Evolutionary conservation across 208 protist genomes (phyloP).

Genomic region (Balamuthia mandrillaris): DNA sequence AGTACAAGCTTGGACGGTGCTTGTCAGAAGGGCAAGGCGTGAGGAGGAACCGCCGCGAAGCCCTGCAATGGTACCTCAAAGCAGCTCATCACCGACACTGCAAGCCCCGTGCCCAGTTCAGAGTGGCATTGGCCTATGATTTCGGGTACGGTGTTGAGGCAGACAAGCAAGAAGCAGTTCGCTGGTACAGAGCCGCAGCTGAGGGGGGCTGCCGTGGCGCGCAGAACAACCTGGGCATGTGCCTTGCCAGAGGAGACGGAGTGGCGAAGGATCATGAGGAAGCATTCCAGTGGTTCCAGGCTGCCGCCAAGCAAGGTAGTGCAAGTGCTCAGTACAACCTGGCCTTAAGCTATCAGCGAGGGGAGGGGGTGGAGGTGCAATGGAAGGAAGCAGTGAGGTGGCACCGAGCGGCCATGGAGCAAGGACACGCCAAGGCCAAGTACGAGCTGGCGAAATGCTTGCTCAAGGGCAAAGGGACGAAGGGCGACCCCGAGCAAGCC

Average conservation of each 20-base stretch:
- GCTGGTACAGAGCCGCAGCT: neutral
- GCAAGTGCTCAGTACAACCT: neutral
- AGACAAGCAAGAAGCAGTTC: neutral
- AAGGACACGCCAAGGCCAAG: neutral
- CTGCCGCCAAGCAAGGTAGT: neutral
- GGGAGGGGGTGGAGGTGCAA: neutral
- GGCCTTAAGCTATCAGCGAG: neutral
- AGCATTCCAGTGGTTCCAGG: neutral
- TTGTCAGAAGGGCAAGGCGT: neutral
- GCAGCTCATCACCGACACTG: neutral
- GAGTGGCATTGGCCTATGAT: too few species aligned
- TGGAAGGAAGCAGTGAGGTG: neutral
- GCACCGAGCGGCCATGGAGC: neutral
- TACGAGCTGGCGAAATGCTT: neutral
- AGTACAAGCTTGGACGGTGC: neutral
- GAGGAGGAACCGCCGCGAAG: neutral
- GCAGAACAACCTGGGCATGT: constrained; percentile 20
- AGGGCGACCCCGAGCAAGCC: neutral
- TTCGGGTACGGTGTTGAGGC: too few species aligned
- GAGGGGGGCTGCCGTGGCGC: neutral
- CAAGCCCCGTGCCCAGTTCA: too few species aligned
- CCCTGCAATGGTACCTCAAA: neutral
- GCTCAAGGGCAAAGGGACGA: neutral
- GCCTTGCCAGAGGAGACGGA: constrained; percentile 28
- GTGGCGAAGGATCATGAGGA: neutral